Percentiles rank a stretch among this genome's conserved stretches.
These are phyloP conservation scores for Trifolium pratense DNA, from an alignment of 306 rosid species.

Conservation along the genomic window DNA sequence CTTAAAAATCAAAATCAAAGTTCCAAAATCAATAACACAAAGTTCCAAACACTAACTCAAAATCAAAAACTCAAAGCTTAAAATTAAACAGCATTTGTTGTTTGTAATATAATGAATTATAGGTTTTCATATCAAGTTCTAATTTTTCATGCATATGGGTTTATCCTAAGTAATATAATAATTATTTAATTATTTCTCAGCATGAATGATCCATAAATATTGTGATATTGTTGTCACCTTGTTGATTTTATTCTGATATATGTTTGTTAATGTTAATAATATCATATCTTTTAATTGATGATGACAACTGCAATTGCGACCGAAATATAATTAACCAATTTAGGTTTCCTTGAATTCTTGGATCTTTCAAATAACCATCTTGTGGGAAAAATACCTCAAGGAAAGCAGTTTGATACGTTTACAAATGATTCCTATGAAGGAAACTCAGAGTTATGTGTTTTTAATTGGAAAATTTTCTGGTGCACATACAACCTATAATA, in stretches of 20 bases:
- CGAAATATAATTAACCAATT: not conserved
- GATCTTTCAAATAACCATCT: too few species aligned
- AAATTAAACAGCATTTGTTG: too few species aligned
- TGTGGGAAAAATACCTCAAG: too few species aligned
- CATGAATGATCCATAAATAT: constrained; percentile 1
- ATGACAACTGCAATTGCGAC: not conserved
- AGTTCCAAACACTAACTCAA: too few species aligned
- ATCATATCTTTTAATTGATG: not conserved
- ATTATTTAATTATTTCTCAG: not conserved
- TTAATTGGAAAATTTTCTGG: not conserved
- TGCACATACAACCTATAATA: not conserved
- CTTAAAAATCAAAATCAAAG: too few species aligned
- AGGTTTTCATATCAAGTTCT: not conserved
- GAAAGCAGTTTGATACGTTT: too few species aligned
- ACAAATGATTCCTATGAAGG: too few species aligned
- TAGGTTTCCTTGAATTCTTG: too few species aligned
- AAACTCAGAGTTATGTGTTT: too few species aligned
- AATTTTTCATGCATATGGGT: not conserved
- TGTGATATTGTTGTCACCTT: not conserved
- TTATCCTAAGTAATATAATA: not conserved
- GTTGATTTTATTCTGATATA: not conserved
- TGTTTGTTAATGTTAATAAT: not conserved
- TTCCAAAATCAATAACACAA: too few species aligned
- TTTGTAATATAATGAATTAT: not conserved
- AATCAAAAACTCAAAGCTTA: too few species aligned